phyloP scores from a whole-genome alignment of 2,329 filamentous ascomycete species.

The Tothia fuscella region DNA sequence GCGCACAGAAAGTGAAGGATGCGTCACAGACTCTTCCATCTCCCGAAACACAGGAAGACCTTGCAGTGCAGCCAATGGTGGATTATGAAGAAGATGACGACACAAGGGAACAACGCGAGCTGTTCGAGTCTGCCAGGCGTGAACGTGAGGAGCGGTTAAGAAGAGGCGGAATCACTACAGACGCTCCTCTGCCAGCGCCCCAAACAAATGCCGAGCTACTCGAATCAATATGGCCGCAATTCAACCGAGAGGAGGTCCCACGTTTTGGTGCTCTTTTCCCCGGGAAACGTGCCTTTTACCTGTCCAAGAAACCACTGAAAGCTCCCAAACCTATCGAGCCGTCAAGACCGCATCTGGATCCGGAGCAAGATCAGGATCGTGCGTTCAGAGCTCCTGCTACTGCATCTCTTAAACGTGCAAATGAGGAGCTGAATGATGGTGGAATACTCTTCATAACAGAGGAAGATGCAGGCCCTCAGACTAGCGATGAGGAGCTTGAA shows the following conservation, averaged over 20 bases:
- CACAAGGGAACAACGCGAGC: slow-evolving; percentile 18
- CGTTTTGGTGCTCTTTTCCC: slow-evolving; percentile 76
- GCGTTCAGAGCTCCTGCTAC: slow-evolving; percentile 59
- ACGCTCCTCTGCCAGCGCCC: slow-evolving; percentile 46
- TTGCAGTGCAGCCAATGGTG: slow-evolving; percentile 1
- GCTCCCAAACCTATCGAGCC: slow-evolving; percentile 72
- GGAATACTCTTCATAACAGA: slow-evolving; percentile 37
- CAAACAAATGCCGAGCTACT: slow-evolving; percentile 66
- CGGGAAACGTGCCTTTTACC: slow-evolving; percentile 64
- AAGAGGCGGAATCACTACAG: slow-evolving; percentile 2
- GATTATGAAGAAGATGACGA: slow-evolving; percentile 19
- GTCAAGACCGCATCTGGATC: slow-evolving; percentile 77
- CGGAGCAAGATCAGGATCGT: slow-evolving; percentile 77
- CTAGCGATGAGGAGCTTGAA: slow-evolving; percentile 35
- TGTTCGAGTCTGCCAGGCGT: slow-evolving; percentile 19
- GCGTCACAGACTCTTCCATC: slow-evolving; percentile 11
- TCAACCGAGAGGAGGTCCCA: slow-evolving; percentile 61
- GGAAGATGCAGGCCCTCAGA: slow-evolving; percentile 34
- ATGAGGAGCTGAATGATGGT: slow-evolving; percentile 41
- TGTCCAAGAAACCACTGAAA: slow-evolving; percentile 67
- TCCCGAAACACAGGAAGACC: slow-evolving; percentile 13
- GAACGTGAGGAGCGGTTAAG: slow-evolving; percentile 6
- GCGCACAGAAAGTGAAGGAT: slow-evolving; percentile 10
- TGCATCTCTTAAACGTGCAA: slow-evolving; percentile 32
- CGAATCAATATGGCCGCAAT: slow-evolving; percentile 69